A percentile compares a stretch with the other conserved stretches of the same genome.
Conservation (phyloP, 2,329 filamentous ascomycete species). For the Cordyceps pruinosa region DNA sequence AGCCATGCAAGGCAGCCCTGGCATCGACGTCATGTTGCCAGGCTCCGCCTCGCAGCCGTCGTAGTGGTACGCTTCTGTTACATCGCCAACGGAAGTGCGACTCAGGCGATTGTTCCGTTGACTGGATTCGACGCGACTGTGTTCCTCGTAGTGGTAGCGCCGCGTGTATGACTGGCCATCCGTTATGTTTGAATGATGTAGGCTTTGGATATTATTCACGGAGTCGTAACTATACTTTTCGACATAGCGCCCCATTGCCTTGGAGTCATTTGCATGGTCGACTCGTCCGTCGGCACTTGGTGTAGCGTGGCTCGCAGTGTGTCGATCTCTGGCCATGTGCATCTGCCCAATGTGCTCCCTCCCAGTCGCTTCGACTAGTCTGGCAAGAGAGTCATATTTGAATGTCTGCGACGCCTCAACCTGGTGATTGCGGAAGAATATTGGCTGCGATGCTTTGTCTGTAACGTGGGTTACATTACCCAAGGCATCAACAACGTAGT, state of each 20-base stretch:
- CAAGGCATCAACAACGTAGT: slow-evolving; percentile 17
- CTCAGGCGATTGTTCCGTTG: slow-evolving; percentile 1
- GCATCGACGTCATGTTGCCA: slow-evolving; percentile 4
- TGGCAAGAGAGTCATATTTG: slow-evolving; percentile 9
- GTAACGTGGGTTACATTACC: slow-evolving; percentile 15
- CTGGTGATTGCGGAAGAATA: slow-evolving; percentile 18
- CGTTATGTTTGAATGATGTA: slow-evolving; percentile 1
- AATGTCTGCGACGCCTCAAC: slow-evolving; percentile 15
- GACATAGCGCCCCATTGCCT: slow-evolving; percentile 11
- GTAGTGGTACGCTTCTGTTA: slow-evolving; percentile 1
- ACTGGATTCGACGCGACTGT: neutral
- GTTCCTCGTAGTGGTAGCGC: slow-evolving; percentile 6
- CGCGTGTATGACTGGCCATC: neutral
- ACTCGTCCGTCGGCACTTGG: neutral
- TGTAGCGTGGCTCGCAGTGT: neutral
- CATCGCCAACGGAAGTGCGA: neutral
- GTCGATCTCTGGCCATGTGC: neutral
- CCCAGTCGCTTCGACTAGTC: slow-evolving; percentile 10
- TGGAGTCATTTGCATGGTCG: slow-evolving; percentile 6
- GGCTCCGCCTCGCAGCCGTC: neutral
- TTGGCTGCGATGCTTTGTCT: slow-evolving; percentile 18
- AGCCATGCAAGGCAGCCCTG: neutral
- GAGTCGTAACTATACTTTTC: slow-evolving; percentile 10
- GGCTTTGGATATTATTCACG: slow-evolving; percentile 7
- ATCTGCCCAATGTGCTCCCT: slow-evolving; percentile 13